Evolutionary conservation across 225 moss, liverwort and hornwort species (phyloP), one percentile per base, ranked within the genome.

Genomic region (Polytrichum commune): DNA sequence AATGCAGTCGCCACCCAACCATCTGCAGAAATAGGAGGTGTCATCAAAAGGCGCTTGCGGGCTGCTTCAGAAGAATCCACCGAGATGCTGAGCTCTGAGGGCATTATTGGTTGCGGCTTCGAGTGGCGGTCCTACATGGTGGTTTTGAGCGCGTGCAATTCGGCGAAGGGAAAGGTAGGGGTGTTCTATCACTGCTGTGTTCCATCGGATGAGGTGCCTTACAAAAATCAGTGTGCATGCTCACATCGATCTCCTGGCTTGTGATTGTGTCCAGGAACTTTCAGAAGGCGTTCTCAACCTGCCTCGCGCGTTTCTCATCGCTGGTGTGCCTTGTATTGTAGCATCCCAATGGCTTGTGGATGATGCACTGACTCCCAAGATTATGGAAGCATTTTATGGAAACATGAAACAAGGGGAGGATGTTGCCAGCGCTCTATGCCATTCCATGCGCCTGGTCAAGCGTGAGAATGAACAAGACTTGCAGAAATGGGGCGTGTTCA

Each of bases 201-300:
- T 30, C 30, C 6, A 6, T 30, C 6, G 6, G 30, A 30, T 30
- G 30, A 30, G 30, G 30, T 30, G 30, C 30, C 30, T 30, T 30
- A 30, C 30, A 30, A 30, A 30, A 30, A 6, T 30, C 5, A 30
- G 6, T 30, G 30, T 30, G 30, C 30, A 30, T 30, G 30, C 30
- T 30, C 30, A 30, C 30, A 30, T 30, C 6, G 30, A 30, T 30
- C 30, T 5, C 30, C 6, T 30, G 26, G 6, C 30, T 30, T 6
- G 6, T 30, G 30, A 30, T 30, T 30, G 27, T 60, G 1, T 68
- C 23, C 72, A 77, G 77, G 77, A 72, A 33, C 72, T 79, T 53
- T 68, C 70, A n/a, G 77, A 82, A 69, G 77, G 74, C 8, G 74
- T 82, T 24, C 69, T 77, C 33, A 73, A 73, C 29, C 25, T 82